phyloP scores from a whole-genome alignment of 805 yeast species.

The Wickerhamiella hasegawae region DNA sequence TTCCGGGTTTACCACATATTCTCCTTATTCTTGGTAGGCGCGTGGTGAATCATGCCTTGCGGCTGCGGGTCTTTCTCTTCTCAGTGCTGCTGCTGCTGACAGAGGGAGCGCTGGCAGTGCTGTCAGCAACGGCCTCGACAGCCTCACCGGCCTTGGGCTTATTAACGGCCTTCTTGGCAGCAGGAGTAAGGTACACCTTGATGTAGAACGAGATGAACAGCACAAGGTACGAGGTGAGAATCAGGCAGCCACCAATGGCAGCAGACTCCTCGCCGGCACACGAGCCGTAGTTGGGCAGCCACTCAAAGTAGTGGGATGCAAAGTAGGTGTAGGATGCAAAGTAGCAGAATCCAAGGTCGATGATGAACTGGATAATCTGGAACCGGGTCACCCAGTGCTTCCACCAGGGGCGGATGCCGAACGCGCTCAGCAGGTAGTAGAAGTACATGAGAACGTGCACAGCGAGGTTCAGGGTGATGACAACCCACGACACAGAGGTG shows the following conservation, averaged over 20 bases:
- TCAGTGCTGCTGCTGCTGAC: constrained; percentile 1
- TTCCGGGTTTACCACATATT: neutral
- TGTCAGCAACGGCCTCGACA: neutral
- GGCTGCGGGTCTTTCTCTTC: constrained; percentile 4
- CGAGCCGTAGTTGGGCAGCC: constrained; percentile 63
- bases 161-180: constrained; percentile 10
- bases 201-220: constrained; percentile 88
- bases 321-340: constrained; percentile 88
- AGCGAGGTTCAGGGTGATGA: constrained; percentile 70
- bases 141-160: constrained; percentile 4
- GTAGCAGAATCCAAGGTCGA: constrained; percentile 82
- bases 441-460: constrained; percentile 97
- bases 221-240: constrained; percentile 75
- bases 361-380: constrained; percentile 84
- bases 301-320: constrained; percentile 48
- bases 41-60: neutral
- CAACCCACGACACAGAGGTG: constrained; percentile 92
- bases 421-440: constrained; percentile 85
- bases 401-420: constrained; percentile 98
- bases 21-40: neutral
- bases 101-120: constrained; percentile 1
- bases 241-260: constrained; percentile 79
- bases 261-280: constrained; percentile 90
- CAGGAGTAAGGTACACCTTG: constrained; percentile 48
- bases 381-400: constrained; percentile 96